phyloP scores from a whole-genome alignment of 83 land plant species.

The Picea abies region DNA sequence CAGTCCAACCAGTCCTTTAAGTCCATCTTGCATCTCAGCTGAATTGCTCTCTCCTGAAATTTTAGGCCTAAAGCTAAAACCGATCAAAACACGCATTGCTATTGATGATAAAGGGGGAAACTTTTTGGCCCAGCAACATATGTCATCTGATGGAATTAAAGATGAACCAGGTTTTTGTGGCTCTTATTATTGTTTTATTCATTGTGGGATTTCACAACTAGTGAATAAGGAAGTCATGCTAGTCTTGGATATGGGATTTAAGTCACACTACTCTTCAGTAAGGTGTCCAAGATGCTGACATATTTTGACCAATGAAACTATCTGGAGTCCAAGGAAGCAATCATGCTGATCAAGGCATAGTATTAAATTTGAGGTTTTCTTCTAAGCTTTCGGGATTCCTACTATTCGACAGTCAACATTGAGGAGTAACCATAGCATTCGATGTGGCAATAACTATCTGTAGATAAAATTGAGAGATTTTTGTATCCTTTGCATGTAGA shows the following conservation, averaged over 20 bases:
- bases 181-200: too few species aligned
- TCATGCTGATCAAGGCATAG: not conserved
- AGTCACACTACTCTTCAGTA: not conserved
- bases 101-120: slow-evolving; percentile 20
- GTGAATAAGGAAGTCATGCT: slow-evolving; percentile 2
- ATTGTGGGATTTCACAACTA: not conserved
- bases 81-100: slow-evolving; percentile 81
- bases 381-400: not conserved
- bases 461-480: slow-evolving; percentile 14
- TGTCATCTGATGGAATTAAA: not conserved
- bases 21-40: slow-evolving; percentile 70
- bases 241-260: not conserved
- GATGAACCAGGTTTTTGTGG: not conserved
- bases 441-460: slow-evolving; percentile 4
- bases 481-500: not conserved
- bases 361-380: not conserved
- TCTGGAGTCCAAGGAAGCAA: not conserved
- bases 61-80: slow-evolving; percentile 87
- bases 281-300: slow-evolving; percentile 1
- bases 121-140: not conserved
- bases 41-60: slow-evolving; percentile 92
- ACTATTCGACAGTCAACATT: slow-evolving; percentile 2
- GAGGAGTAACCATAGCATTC: not conserved
- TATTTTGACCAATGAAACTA: not conserved
- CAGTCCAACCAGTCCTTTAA: slow-evolving; percentile 57